Percentiles rank a stretch among this genome's conserved stretches.
Conservation (phyloP, 164 flowering plant species). For the Dillenia turbinata region DNA sequence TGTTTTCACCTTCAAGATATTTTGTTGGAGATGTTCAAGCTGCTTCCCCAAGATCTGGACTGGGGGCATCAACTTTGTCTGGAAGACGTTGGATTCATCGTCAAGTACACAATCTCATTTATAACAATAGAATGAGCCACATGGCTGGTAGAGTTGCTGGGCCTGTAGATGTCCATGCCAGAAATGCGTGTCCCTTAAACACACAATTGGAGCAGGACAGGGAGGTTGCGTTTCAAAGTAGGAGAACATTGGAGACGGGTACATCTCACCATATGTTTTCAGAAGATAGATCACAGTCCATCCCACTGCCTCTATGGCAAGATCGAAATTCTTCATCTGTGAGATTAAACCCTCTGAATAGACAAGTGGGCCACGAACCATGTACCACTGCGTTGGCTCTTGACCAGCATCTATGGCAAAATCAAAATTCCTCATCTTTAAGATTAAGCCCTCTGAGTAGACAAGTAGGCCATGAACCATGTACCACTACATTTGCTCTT, state of each 20-base stretch:
- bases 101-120: conserved; percentile 50
- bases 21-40: conserved; percentile 30
- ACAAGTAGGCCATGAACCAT: conserved; percentile 25
- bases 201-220: conserved; percentile 29
- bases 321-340: conserved; percentile 19
- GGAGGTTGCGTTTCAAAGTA: conserved; percentile 22
- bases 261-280: conserved; percentile 16
- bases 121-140: conserved; percentile 36
- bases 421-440: conserved; percentile 18
- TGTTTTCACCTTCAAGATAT: conserved; percentile 45
- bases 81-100: conserved; percentile 72
- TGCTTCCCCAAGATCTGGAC: conserved; percentile 52
- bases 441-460: conserved; percentile 24
- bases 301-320: conserved; percentile 15
- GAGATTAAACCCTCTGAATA: conserved; percentile 21
- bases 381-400: background rate
- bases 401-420: conserved; percentile 10
- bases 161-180: conserved; percentile 15
- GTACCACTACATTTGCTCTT: conserved; percentile 14
- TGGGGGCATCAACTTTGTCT: conserved; percentile 64
- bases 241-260: conserved; percentile 24
- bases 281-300: conserved; percentile 28
- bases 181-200: conserved; percentile 15
- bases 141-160: conserved; percentile 23
- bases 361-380: conserved; percentile 27